A percentile compares a stretch with the other conserved stretches of the same genome.
These are phyloP conservation scores for Boletus huronensis DNA, from an alignment of 768 basidiomycete species.

Conservation along the genomic window DNA sequence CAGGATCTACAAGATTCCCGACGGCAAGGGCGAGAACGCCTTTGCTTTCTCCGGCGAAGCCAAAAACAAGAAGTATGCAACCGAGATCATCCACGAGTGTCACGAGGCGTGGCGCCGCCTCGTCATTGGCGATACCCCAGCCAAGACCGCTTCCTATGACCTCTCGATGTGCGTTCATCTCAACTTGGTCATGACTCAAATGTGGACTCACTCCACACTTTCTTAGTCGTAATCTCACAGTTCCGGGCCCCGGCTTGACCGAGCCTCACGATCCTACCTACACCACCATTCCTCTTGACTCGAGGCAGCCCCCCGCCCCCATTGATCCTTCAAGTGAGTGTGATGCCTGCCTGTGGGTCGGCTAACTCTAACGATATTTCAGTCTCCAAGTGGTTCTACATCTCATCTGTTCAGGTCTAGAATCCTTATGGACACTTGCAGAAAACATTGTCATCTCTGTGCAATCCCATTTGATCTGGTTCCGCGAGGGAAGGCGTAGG, in stretches of 20 bases:
- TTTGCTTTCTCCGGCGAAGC: constrained; percentile 99
- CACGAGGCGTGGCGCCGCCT: constrained; percentile 98
- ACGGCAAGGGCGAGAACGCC: constrained; percentile 94
- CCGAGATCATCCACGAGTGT: constrained; percentile 98
- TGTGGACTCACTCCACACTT: constrained; percentile 1
- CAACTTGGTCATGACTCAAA: neutral
- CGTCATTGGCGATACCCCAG: constrained; percentile 71
- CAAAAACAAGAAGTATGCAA: constrained; percentile 99
- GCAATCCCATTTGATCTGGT: constrained; percentile 2
- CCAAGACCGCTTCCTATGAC: constrained; percentile 69
- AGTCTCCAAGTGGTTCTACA: constrained; percentile 96
- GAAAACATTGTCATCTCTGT: neutral
- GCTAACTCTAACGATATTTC: constrained; percentile 12
- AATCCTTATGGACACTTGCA: neutral
- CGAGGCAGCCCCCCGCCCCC: constrained; percentile 79
- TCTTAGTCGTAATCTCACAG: constrained; percentile 74
- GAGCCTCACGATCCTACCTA: constrained; percentile 61
- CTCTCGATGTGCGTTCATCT: constrained; percentile 71
- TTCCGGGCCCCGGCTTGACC: constrained; percentile 65
- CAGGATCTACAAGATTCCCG: constrained; percentile 95
- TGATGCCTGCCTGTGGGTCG: neutral
- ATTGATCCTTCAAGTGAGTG: constrained; percentile 85
- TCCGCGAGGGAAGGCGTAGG: neutral
- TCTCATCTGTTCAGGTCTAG: constrained; percentile 82
- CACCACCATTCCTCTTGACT: constrained; percentile 66